Percentiles rank a stretch among this genome's conserved stretches.
Evolutionary conservation across 495 filamentous ascomycete species (phyloP).

Genomic region (Hamigera avellanea): DNA sequence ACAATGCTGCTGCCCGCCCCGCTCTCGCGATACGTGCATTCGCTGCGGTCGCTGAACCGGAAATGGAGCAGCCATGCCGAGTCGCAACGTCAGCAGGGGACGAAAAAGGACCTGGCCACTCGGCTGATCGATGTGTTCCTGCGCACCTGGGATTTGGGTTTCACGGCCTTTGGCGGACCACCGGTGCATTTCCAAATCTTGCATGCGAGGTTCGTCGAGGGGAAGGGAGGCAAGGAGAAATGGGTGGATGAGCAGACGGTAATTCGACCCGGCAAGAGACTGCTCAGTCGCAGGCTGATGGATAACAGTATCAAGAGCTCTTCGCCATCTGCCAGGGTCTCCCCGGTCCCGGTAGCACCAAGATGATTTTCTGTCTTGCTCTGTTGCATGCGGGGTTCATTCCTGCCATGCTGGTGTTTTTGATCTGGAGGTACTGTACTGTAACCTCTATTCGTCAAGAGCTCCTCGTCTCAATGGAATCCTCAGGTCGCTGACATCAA

Average conservation of each 20-base stretch:
- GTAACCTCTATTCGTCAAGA: too few relatives aligned
- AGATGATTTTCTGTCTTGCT: constrained; percentile 69
- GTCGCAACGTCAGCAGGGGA: constrained; percentile 1
- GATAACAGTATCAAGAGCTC: constrained; percentile 61
- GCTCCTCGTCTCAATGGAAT: too few relatives aligned
- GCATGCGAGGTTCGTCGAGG: constrained; percentile 54
- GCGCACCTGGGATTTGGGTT: constrained; percentile 54
- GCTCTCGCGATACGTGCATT: background rate
- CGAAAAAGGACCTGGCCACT: too few relatives aligned
- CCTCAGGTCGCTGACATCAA: too few relatives aligned
- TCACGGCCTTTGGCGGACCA: constrained; percentile 62
- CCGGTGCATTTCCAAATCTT: constrained; percentile 62
- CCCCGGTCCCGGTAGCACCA: constrained; percentile 66
- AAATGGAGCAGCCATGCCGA: constrained; percentile 5
- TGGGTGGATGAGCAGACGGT: constrained; percentile 74
- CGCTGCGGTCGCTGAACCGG: constrained; percentile 5
- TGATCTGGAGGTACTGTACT: constrained; percentile 52
- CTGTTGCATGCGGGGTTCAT: constrained; percentile 52
- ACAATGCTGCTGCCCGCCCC: constrained; percentile 5
- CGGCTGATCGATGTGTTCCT: constrained; percentile 27
- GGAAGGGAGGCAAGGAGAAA: constrained; percentile 27
- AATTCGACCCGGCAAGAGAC: background rate
- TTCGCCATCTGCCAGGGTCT: constrained; percentile 71
- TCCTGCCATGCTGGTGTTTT: constrained; percentile 50
- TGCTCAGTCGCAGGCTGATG: background rate